phyloP scores from a whole-genome alignment of 257 asterid genomes.

The Solanum pennellii region DNA sequence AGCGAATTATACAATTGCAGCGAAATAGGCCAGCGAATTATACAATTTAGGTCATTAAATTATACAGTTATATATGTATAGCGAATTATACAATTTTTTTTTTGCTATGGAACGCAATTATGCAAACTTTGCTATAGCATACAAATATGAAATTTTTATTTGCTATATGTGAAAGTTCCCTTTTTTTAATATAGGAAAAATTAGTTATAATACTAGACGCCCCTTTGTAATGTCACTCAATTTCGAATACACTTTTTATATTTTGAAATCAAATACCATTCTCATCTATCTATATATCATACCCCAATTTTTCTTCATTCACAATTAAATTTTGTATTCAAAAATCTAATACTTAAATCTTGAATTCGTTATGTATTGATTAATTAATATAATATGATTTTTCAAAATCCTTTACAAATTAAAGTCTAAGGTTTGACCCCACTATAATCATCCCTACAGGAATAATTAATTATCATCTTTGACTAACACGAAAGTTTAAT shows the following conservation, averaged over 20 bases:
- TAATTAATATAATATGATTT: neutral
- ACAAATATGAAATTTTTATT: too few relatives aligned
- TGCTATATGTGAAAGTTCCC: too few relatives aligned
- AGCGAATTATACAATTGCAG: too few relatives aligned
- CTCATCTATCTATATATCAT: neutral
- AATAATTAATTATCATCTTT: neutral
- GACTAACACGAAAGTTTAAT: neutral
- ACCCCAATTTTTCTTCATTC: neutral
- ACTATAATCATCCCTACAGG: neutral
- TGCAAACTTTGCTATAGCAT: too few relatives aligned
- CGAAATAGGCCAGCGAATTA: too few relatives aligned
- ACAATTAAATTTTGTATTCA: neutral
- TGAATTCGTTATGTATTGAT: neutral
- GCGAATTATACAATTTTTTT: too few relatives aligned
- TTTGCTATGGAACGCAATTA: too few relatives aligned
- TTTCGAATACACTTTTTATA: neutral
- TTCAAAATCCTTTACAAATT: neutral
- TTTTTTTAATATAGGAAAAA: neutral
- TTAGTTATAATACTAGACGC: neutral
- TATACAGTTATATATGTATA: too few relatives aligned
- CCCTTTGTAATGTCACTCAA: neutral
- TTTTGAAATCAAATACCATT: neutral
- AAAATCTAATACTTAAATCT: neutral
- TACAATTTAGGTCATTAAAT: too few relatives aligned
- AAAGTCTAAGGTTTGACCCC: neutral